Evolutionary conservation across 2,329 filamentous ascomycete genomes (phyloP).

Genomic region (Colletotrichum sp.): DNA sequence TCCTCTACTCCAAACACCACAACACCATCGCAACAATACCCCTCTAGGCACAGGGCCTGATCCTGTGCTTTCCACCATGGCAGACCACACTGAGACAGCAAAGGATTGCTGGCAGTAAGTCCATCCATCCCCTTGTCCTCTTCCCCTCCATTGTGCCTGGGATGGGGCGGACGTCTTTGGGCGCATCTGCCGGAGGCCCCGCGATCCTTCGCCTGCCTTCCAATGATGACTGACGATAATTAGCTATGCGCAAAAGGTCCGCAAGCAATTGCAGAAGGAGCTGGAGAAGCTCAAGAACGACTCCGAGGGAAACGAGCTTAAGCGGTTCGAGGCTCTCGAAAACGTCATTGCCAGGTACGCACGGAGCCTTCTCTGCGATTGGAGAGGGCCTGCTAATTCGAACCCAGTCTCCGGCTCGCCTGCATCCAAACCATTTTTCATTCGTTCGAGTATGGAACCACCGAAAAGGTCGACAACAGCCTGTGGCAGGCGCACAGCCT

Average conservation of each 20-base stretch:
- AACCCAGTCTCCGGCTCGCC: constrained; percentile 68
- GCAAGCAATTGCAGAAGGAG: constrained; percentile 47
- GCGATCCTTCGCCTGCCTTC: not conserved
- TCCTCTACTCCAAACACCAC: constrained; percentile 9
- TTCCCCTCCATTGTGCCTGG: not conserved
- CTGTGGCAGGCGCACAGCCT: constrained; percentile 82
- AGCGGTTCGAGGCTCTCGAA: constrained; percentile 50
- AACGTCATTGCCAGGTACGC: constrained; percentile 47
- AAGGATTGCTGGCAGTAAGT: constrained; percentile 46
- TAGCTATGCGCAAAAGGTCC: constrained; percentile 49
- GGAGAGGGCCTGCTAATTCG: constrained; percentile 11
- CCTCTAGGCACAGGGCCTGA: not conserved
- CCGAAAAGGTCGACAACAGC: constrained; percentile 68
- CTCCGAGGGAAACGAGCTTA: constrained; percentile 39
- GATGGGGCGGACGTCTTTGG: not conserved
- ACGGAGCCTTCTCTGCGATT: constrained; percentile 1
- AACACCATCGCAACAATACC: constrained; percentile 15
- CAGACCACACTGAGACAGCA: constrained; percentile 29
- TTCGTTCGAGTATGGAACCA: constrained; percentile 71
- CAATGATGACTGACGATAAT: constrained; percentile 19
- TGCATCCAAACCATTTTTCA: constrained; percentile 76
- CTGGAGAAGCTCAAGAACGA: constrained; percentile 46
- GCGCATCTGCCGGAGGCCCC: not conserved
- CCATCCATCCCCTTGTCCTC: not conserved
- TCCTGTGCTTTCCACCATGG: constrained; percentile 1